Base-by-base conservation (phyloP, 352 stramenopile genomes). In the Pythium phragmiticola region DNA sequence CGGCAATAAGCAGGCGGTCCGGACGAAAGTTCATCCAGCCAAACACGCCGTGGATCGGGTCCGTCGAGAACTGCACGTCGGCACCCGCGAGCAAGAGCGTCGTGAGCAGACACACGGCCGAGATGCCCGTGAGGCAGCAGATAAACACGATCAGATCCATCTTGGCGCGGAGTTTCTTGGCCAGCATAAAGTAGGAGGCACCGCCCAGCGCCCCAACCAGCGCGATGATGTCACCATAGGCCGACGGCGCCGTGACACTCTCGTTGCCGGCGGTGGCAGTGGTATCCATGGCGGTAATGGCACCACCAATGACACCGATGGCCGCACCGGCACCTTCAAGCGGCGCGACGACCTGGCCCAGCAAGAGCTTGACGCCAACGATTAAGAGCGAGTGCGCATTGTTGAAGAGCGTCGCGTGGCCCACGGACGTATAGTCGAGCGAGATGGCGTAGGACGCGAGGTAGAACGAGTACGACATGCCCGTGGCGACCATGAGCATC, bases 321-420 rank as follows among this genome's bases (percentile, higher is more conserved):
- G 77, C 75, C 28, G 83, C 81, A 51, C 86, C 86, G 14, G 88
- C 60, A 5, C 76, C 81, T 68, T 94, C 83, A 49, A 87, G 78
- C 2, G 74, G 67, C 50, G 75, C 78, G 16, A 94, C 78, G 6
- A 73, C 69, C n/a, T 89, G 70, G 0, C 82, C 78, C 8, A 81
- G 56, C 13, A 78, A 56, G 9, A 92, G 68, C 63, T 92, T 92
- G 42, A 82, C 80, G 33, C 91, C 71, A 37, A 94, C 86, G 21
- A 94, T 73, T 36, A 94, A 60, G 37, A 89, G 73, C 51, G 86
- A 94, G 71, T 94, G 86, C 13, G 81, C 70, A 57, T 94, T 94
- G 68, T 89, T 92, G 59, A 94, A 92, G 8, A 94, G 72, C 21
- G 84, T 92, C 13, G 83, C 86, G 65, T 94, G 86, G 54, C 83